Conservation (phyloP, 176 grass and related monocot genomes). For the Triticum turgidum region DNA sequence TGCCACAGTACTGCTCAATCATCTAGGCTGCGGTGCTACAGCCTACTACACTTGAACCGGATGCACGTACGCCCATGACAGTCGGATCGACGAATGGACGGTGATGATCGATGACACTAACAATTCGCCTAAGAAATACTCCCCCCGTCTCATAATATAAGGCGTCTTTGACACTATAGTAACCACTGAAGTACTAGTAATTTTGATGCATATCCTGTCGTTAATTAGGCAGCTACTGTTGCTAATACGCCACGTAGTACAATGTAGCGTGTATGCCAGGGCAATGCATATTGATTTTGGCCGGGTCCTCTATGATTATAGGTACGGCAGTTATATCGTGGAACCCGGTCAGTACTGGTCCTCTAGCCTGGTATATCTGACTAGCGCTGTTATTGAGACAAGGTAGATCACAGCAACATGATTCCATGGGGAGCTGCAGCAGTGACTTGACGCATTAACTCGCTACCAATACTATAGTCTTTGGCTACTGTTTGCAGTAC, state of each 20-base stretch:
- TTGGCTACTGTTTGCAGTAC: neutral
- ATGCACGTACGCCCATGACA: neutral
- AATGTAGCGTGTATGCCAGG: neutral
- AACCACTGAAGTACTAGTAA: no score
- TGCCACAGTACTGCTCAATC: neutral
- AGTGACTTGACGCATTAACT: conserved; percentile 20
- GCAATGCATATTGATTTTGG: neutral
- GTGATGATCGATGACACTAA: neutral
- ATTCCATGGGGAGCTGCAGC: conserved; percentile 3
- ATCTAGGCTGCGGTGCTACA: neutral
- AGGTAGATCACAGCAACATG: neutral
- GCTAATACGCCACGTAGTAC: neutral
- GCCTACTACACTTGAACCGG: neutral
- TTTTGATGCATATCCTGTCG: neutral
- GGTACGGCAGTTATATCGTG: neutral
- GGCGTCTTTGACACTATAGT: no score
- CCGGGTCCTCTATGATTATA: neutral
- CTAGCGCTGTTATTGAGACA: neutral
- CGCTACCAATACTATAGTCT: neutral
- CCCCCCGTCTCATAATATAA: no score
- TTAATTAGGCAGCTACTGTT: neutral
- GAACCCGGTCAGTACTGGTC: neutral
- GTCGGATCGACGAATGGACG: neutral
- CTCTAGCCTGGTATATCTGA: neutral
- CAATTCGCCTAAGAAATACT: no score